Base-by-base conservation (phyloP, 148 eudicot species). In the Arctostaphylos glauca region DNA sequence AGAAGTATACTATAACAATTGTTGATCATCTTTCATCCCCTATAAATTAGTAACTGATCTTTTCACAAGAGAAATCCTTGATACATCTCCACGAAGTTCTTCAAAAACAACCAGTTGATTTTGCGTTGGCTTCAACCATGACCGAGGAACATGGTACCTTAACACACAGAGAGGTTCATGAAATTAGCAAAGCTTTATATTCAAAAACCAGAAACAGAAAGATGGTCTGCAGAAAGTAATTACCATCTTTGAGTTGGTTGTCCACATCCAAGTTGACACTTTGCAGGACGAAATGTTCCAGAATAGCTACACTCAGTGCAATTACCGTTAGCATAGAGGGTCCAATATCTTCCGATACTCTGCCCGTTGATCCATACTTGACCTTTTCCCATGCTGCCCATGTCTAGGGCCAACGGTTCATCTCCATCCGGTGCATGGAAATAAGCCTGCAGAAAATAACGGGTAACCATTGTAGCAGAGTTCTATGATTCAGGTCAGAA, bases 231-330 rank as follows among this genome's bases (percentile, higher is more conserved):
- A 58, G 77, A 71, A 71, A 41, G 43, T 64, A 18, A 16, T 10
- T 89, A 95, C 98, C 98, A 95, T 93, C 97, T 91, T 86, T 95
- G 98, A 38, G 98, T 91, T 79, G 97, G 93, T 76, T 87, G 83
- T 85, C 95, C 95, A 81, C 98, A 94, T 13, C 98, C 96, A 49
- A 73, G 53, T 82, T 92, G 95, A 86, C 98, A 95, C 87, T 90
- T 93, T 15, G 78, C 71, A 25, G 92, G 92, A 13, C 88, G 84
- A 73, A 80, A 95, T 44, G 92, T 85, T 18, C 93, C 98, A 10
- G 91, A 71, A 80, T 95, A 95, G 77, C 76, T 90, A 86, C 98
- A 95, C 1, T 81, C 81, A 1, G 70, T 79, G 87, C 98, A 95
- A 66, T 90, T 79, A 46, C 98, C 98, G n/a, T 77, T 73, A 18